Conservation (phyloP, 371 early-diverging fungal species). For the Apophysomyces sp. region DNA sequence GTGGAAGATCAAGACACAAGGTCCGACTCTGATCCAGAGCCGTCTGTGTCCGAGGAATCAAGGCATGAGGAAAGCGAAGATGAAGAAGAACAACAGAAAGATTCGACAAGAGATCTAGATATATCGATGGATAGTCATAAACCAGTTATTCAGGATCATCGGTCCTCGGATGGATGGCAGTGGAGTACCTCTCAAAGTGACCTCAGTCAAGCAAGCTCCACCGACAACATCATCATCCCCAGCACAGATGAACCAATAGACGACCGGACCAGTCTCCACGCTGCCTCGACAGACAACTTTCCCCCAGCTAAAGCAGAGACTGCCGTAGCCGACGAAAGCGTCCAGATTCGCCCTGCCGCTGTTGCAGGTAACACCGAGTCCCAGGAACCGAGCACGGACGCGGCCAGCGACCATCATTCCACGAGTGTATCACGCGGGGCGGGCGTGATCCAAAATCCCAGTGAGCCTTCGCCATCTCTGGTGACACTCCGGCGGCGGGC, state of each 20-base stretch:
- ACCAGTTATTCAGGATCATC: neutral
- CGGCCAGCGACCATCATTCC: too few species aligned
- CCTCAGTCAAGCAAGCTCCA: neutral
- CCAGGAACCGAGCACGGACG: too few species aligned
- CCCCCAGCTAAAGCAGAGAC: too few species aligned
- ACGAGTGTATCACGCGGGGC: too few species aligned
- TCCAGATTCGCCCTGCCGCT: too few species aligned
- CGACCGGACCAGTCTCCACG: neutral
- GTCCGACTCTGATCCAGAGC: neutral
- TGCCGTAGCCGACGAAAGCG: too few species aligned
- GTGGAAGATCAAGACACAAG: neutral
- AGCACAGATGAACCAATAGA: neutral
- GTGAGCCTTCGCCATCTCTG: neutral
- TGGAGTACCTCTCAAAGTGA: neutral
- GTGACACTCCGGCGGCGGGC: neutral
- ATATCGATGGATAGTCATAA: neutral
- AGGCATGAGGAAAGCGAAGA: neutral
- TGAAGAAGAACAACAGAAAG: neutral
- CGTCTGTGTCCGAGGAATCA: neutral
- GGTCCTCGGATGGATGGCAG: neutral
- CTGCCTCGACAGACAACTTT: too few species aligned
- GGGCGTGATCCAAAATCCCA: too few species aligned
- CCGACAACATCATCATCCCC: neutral
- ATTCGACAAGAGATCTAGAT: neutral
- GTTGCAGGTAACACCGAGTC: too few species aligned